Base-by-base conservation (phyloP, 805 yeast species). In the Kodamaea hsintzibuensis region DNA sequence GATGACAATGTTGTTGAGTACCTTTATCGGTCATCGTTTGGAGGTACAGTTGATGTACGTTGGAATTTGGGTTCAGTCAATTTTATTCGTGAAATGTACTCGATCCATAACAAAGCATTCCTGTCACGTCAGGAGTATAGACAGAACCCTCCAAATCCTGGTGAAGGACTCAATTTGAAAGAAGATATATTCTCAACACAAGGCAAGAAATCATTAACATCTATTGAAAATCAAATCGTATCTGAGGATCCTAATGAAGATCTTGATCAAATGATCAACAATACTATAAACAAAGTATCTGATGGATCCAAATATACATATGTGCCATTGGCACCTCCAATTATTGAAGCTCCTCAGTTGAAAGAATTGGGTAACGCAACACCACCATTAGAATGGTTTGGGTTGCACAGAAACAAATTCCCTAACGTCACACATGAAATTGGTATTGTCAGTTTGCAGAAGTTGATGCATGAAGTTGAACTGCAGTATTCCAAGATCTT, bases 301-400 rank as follows among this genome's bases (percentile, higher is more conserved):
- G 63, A 59, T 13, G 66, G 62, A 12, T 71, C 78, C 4, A 73
- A 71, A 57, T 89, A 79, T 62, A 67, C 66, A 0, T 91, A 91
- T 61, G 62, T 77, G 33, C 82, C 98, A 0, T 63, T 89, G 9
- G 83, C 80, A 38, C 88, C 88, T 9, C 97, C 98, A 0, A 76
- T 82, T 6, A 91, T 95, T 38, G 96, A 89, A 57, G 89, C 95
- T 16, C 98, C 98, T 1, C 93, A 87, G 60, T 75, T 95, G 63
- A 85, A 84, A 63, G 98, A 95, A 63, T 77, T 95, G 62, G 98
- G 99, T 22, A 92, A 88, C 70, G 98, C 98, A 1, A 95, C 99
- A 0, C 99, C 99, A 0, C 99, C 99, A 1, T 72, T 95, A 54
- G 99, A 95, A 67, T 95, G 99, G 99, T 89, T 95, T 73, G 99